Evolutionary conservation across 352 stramenopile species (phyloP).

Genomic region (Peronosclerospora sorghi): DNA sequence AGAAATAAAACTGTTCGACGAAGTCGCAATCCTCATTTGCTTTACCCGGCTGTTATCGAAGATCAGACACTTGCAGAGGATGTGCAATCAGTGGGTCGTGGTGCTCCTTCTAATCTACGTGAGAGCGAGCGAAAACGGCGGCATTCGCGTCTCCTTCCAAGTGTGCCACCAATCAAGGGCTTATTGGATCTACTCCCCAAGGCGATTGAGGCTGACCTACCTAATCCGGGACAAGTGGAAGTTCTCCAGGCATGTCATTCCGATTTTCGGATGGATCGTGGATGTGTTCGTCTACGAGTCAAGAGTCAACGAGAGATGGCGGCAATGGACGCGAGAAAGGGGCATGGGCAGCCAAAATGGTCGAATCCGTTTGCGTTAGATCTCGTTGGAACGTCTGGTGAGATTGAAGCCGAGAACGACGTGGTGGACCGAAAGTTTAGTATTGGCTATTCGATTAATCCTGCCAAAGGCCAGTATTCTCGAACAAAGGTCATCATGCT

Average conservation of each 20-base stretch:
- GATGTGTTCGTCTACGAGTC: conserved; percentile 64
- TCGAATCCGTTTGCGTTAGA: conserved; percentile 62
- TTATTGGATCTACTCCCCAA: conserved; percentile 76
- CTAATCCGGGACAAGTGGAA: conserved; percentile 49
- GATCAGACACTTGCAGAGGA: conserved; percentile 9
- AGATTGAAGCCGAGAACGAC: conserved; percentile 62
- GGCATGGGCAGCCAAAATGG: conserved; percentile 49
- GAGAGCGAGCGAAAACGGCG: conserved; percentile 41
- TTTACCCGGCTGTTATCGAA: conserved; percentile 24
- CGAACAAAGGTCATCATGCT: conserved; percentile 84
- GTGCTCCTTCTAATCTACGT: conserved; percentile 6
- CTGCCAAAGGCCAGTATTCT: conserved; percentile 66
- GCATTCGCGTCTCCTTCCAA: conserved; percentile 64
- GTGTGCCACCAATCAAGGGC: conserved; percentile 69
- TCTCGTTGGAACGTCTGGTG: conserved; percentile 60
- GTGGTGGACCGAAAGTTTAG: conserved; percentile 54
- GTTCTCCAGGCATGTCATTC: conserved; percentile 79
- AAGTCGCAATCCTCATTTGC: conserved; percentile 47
- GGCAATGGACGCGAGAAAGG: conserved; percentile 29
- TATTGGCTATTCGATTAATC: conserved; percentile 72
- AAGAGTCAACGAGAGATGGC: conserved; percentile 34
- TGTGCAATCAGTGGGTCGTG: not conserved
- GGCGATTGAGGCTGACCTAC: conserved; percentile 40
- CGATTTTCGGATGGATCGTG: conserved; percentile 45
- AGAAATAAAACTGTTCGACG: conserved; percentile 19